Evolutionary conservation across 441 rosid genomes (phyloP).

Genomic region (Macaranga tanarius): DNA sequence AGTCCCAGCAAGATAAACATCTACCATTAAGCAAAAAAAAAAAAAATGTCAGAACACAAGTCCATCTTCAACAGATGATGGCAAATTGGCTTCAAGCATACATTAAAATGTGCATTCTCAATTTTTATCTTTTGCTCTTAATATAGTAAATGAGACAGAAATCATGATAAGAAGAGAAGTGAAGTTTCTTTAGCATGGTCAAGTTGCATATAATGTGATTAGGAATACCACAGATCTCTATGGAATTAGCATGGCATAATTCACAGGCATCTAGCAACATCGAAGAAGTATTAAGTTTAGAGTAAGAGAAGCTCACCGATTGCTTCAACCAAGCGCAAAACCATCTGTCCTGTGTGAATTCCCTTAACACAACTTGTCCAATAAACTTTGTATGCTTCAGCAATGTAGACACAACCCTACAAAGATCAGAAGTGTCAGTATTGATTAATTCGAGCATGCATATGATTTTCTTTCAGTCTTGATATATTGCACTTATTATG

Average conservation of each 20-base stretch:
- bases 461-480: not conserved
- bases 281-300: not conserved
- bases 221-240: no score
- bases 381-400: conserved; percentile 80
- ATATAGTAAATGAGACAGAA: not conserved
- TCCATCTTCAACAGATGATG: not conserved
- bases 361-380: conserved; percentile 84
- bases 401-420: conserved; percentile 72
- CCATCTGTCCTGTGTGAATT: conserved; percentile 81
- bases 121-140: not conserved
- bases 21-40: conserved; percentile 36
- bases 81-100: not conserved
- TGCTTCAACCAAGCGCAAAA: conserved; percentile 83
- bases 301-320: conserved; percentile 49
- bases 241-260: no score
- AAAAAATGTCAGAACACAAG: not conserved
- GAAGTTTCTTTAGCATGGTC: no score
- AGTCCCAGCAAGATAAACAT: conserved; percentile 89
- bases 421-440: conserved; percentile 1
- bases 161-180: no score
- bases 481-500: not conserved
- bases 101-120: not conserved
- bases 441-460: not conserved
- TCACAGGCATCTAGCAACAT: no score
- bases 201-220: no score